A percentile compares a stretch with the other conserved stretches of the same genome.
Conservation (phyloP, 768 basidiomycete species). For the Leccinum pellstonianum region DNA sequence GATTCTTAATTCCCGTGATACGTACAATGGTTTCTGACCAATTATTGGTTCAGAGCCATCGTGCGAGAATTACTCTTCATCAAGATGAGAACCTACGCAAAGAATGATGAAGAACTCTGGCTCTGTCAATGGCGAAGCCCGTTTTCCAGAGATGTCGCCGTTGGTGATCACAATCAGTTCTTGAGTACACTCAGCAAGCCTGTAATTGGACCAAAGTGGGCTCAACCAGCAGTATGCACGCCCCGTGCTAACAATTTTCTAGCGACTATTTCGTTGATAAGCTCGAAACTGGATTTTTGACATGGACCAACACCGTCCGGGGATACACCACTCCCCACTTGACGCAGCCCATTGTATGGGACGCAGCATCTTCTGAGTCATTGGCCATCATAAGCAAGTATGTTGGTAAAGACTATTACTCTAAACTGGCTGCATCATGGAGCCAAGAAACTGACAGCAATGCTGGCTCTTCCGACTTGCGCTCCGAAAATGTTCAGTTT, state of each 20-base stretch:
- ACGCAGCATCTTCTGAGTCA: slow-evolving; percentile 46
- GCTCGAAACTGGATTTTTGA: slow-evolving; percentile 72
- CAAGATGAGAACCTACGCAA: slow-evolving; percentile 74
- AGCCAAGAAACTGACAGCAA: slow-evolving; percentile 75
- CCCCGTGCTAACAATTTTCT: slow-evolving; percentile 4
- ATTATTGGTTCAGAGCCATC: slow-evolving; percentile 48
- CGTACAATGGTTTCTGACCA: not conserved
- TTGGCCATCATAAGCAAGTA: slow-evolving; percentile 52
- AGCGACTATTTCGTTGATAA: slow-evolving; percentile 68
- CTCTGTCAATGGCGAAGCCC: slow-evolving; percentile 70
- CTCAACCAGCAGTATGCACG: not conserved
- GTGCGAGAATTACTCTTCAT: slow-evolving; percentile 65
- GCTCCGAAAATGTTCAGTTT: slow-evolving; percentile 49
- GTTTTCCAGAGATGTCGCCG: slow-evolving; percentile 42
- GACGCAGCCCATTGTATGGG: slow-evolving; percentile 48
- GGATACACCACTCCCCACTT: slow-evolving; percentile 47
- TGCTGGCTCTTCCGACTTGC: slow-evolving; percentile 51
- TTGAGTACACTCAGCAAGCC: slow-evolving; percentile 45
- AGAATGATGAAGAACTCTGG: slow-evolving; percentile 67
- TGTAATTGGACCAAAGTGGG: slow-evolving; percentile 37
- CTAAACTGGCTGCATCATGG: slow-evolving; percentile 63
- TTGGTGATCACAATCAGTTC: slow-evolving; percentile 52
- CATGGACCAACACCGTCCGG: slow-evolving; percentile 65
- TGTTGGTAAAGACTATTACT: slow-evolving; percentile 55
- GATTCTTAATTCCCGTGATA: not conserved